Evolutionary conservation across 441 rosid genomes (phyloP).

Genomic region (Breynia disticha): DNA sequence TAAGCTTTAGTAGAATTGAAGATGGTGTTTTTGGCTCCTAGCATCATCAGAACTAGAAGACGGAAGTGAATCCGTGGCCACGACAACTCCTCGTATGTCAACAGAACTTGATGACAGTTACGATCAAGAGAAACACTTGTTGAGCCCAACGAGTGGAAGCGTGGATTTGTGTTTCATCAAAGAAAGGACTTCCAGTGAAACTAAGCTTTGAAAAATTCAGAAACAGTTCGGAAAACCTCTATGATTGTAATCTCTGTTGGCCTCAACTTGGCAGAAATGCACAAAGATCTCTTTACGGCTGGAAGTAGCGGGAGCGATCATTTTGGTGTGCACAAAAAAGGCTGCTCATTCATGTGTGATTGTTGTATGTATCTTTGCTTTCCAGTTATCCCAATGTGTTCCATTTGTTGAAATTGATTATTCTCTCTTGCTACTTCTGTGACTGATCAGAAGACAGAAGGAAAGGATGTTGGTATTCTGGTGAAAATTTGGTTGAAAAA

Average conservation of each 20-base stretch:
- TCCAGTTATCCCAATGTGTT: too few relatives aligned
- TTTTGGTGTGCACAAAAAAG: background rate
- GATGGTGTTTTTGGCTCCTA: constrained; percentile 1
- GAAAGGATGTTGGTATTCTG: too few relatives aligned
- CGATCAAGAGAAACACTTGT: constrained; percentile 46
- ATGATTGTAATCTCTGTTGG: constrained; percentile 4
- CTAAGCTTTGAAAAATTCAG: constrained; percentile 1
- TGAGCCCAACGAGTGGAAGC: constrained; percentile 26
- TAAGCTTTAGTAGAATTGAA: background rate
- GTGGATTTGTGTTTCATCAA: constrained; percentile 45
- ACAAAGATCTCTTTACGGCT: constrained; percentile 1
- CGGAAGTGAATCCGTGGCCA: constrained; percentile 34
- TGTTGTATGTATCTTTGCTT: background rate
- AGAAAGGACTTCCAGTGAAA: constrained; percentile 24
- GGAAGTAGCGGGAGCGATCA: background rate
- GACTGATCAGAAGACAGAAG: too few relatives aligned
- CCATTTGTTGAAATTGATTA: too few relatives aligned
- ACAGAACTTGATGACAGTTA: constrained; percentile 38
- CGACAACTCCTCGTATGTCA: constrained; percentile 27
- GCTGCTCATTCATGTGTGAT: background rate
- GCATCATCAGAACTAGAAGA: constrained; percentile 28
- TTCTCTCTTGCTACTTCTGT: too few relatives aligned
- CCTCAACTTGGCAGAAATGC: constrained; percentile 3
- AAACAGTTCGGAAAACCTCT: background rate
- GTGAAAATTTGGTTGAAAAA: too few relatives aligned